Base-by-base conservation (phyloP, 768 basidiomycete species). In the Auricularia sp. region DNA sequence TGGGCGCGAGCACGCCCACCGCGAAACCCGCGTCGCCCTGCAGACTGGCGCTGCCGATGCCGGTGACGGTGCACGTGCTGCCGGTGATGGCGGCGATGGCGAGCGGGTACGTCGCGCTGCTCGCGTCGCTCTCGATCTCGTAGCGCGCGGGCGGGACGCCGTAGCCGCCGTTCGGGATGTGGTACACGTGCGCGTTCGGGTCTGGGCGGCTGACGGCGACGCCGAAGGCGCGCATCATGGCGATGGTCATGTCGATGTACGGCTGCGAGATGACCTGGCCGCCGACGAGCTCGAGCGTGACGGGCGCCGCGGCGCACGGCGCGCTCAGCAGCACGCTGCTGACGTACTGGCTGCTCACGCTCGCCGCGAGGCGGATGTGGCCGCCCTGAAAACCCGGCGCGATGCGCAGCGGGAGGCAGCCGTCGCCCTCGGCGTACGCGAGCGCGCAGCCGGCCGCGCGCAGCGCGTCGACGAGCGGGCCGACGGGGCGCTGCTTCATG, bases 241-340 rank as follows among this genome's bases (percentile, higher is more conserved):
- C 87, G 69, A 97, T 89, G 8, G 97, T 98, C 97, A 98, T 98
- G 77, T 99, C 95, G 74, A 99, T 98, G 78, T 98, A 99, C 0
- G 94, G 94, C 76, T 98, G 96, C 4, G 93, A 97, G 73, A 99
- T 98, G 72, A 98, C 97, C 66, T 91, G 87, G 0, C 93, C 96
- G 11, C 96, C 97, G 0, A 85, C 89, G 66, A 99, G 83, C 76
- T 97, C 90, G 62, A 98, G 86, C 2, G 86, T 87, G 66, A 97
- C 84, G n/a, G 88, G 81, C 71, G 91, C 80, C 35, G 75, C 70
- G 1, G 96, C 94, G 71, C 98, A 99, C 1, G 96, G 97, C 0
- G 97, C 95, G 72, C 94, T 97, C 44, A 98, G 87, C 6, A 99
- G 83, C 72, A 98, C 93, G 8, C 94, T 95, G 3, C 93, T 97